Percentiles rank a stretch among this genome's conserved stretches.
These are phyloP conservation scores for Pythium chondricola DNA, from an alignment of 352 stramenopile genomes.

Conservation along the genomic window DNA sequence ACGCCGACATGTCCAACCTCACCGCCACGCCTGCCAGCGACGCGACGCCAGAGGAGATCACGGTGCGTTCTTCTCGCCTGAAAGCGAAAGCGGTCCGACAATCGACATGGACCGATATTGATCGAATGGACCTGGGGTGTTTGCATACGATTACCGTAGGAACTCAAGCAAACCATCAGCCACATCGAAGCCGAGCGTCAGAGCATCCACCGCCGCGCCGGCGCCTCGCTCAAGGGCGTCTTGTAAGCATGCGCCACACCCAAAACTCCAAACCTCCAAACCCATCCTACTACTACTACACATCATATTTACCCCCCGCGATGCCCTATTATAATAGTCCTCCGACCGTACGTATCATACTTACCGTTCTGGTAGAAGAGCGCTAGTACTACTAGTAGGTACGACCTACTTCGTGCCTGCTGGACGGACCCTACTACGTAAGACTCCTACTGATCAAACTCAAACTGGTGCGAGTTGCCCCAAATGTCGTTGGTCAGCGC, in stretches of 20 bases:
- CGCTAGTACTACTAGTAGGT: no score
- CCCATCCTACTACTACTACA: neutral
- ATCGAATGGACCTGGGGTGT: no score
- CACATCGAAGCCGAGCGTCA: constrained; percentile 74
- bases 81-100: no score
- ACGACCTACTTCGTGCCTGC: no score
- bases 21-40: constrained; percentile 74
- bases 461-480: constrained; percentile 74
- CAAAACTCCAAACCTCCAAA: neutral
- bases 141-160: no score
- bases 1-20: constrained; percentile 85
- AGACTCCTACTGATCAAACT: no score
- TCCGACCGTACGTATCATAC: no score
- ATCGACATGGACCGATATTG: no score
- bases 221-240: constrained; percentile 73
- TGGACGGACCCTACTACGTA: no score
- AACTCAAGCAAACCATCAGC: constrained; percentile 71
- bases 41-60: constrained; percentile 68
- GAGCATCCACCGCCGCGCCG: constrained; percentile 68
- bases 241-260: constrained; percentile 28
- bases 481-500: constrained; percentile 74
- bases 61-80: constrained; percentile 22
- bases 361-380: no score
- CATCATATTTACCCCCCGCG: no score
- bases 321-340: no score